Conservation (phyloP, 2,329 filamentous ascomycete genomes). For the Epicoccum nigrum region DNA sequence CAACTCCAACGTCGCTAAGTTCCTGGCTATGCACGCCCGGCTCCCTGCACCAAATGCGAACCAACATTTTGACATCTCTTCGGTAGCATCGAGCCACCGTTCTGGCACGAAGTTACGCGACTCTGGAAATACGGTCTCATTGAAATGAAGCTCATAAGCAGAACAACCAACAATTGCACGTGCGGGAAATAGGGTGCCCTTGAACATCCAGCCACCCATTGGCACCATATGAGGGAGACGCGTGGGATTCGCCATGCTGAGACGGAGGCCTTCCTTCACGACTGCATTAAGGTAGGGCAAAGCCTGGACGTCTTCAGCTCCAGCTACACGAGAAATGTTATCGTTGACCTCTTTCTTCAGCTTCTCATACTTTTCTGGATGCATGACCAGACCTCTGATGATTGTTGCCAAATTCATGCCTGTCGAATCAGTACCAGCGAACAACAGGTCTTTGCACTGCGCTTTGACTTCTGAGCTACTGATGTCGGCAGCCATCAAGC, state of each 20-base stretch:
- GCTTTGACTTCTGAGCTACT: conserved; percentile 53
- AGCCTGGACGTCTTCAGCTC: conserved; percentile 26
- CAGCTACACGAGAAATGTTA: conserved; percentile 17
- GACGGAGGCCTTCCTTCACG: conserved; percentile 54
- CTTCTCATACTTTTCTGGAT: conserved; percentile 28
- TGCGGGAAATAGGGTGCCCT: conserved; percentile 31
- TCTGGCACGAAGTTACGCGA: conserved; percentile 31
- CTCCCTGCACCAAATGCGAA: conserved; percentile 42
- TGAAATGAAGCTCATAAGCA: conserved; percentile 37
- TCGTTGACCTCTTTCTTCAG: conserved; percentile 28
- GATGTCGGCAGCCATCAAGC: conserved; percentile 55
- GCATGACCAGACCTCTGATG: conserved; percentile 23
- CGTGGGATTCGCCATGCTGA: conserved; percentile 51
- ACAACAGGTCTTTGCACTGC: conserved; percentile 59
- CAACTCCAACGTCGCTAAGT: conserved; percentile 38
- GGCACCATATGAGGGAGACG: conserved; percentile 41
- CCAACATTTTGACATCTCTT: conserved; percentile 42
- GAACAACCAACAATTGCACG: conserved; percentile 36
- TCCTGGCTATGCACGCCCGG: conserved; percentile 41
- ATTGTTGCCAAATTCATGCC: conserved; percentile 39
- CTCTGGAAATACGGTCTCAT: conserved; percentile 25
- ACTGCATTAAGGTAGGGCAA: conserved; percentile 55
- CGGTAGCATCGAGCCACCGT: conserved; percentile 41
- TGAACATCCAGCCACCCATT: conserved; percentile 34
- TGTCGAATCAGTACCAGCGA: conserved; percentile 40